A percentile compares a stretch with the other conserved stretches of the same genome.
Evolutionary conservation across 202 grass and related monocot species (phyloP).

Genomic region (Elaeis oleifera): DNA sequence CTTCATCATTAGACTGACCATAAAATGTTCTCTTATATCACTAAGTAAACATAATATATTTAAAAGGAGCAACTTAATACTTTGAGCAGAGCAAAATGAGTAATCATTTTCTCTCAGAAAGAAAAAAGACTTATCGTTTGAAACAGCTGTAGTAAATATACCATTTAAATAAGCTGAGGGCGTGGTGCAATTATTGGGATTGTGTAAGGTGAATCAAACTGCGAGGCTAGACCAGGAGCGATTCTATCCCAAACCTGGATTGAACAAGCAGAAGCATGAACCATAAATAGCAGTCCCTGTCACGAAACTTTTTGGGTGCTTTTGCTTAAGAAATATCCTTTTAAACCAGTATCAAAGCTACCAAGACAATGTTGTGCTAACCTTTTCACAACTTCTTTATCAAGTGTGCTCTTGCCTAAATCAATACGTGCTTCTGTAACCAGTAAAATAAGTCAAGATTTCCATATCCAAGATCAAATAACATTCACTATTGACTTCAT

Average conservation of each 20-base stretch:
- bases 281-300: no score
- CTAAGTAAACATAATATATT: no score
- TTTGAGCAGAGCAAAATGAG: no score
- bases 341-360: not conserved
- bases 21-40: no score
- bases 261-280: no score
- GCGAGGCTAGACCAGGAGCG: conserved; percentile 57
- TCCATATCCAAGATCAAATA: no score
- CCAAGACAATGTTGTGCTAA: conserved; percentile 13
- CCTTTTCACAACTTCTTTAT: conserved; percentile 68
- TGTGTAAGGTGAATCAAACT: conserved; percentile 60
- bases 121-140: no score
- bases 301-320: no score
- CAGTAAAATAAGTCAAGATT: conserved; percentile 2
- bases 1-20: no score
- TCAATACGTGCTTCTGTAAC: conserved; percentile 58
- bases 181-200: conserved; percentile 55
- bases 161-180: conserved; percentile 68
- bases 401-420: conserved; percentile 63
- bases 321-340: not conserved
- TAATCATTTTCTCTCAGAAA: no score
- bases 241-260: conserved; percentile 82
- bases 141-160: conserved; percentile 15
- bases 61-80: no score
- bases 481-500: not conserved